Percentiles rank a stretch among this genome's conserved stretches.
These are phyloP conservation scores for Metschnikowia sp. DNA, from an alignment of 805 yeast species.

Conservation along the genomic window DNA sequence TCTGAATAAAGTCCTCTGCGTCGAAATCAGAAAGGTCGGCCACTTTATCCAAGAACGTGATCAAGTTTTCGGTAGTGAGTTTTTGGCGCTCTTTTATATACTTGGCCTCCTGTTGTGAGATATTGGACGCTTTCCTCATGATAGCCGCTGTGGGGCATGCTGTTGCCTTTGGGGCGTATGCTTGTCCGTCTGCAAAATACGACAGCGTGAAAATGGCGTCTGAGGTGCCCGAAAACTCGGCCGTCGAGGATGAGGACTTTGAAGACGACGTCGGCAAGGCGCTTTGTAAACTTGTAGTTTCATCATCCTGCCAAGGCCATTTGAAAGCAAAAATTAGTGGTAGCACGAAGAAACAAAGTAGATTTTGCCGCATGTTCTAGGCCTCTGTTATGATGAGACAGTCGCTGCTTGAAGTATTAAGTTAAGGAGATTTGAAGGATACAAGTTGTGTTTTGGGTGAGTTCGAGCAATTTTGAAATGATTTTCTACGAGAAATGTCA, in stretches of 20 bases:
- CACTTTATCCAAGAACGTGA: slow-evolving; percentile 24
- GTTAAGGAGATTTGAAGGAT: too few relatives aligned
- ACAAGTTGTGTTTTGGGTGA: too few relatives aligned
- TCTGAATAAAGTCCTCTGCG: slow-evolving; percentile 26
- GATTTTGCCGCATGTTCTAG: too few relatives aligned
- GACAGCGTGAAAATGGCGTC: not conserved
- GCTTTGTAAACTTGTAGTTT: slow-evolving; percentile 6
- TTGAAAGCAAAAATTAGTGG: slow-evolving; percentile 3
- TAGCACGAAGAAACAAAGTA: too few relatives aligned
- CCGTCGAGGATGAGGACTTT: not conserved
- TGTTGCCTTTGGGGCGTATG: slow-evolving; percentile 30
- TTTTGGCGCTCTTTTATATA: slow-evolving; percentile 26
- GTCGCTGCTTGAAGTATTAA: too few relatives aligned
- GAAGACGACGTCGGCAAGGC: slow-evolving; percentile 5
- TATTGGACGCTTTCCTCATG: slow-evolving; percentile 26
- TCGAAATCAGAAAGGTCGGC: slow-evolving; percentile 34
- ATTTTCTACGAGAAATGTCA: too few relatives aligned
- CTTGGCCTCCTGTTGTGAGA: slow-evolving; percentile 24
- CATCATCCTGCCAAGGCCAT: slow-evolving; percentile 23
- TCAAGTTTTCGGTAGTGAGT: slow-evolving; percentile 28
- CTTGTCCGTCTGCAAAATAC: slow-evolving; percentile 13
- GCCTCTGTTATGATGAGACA: too few relatives aligned
- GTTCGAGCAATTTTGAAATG: too few relatives aligned
- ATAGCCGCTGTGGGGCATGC: slow-evolving; percentile 28
- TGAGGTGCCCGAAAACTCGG: not conserved